Evolutionary conservation across 1,284 basidiomycete genomes (phyloP), one percentile per base, ranked within the genome.

Genomic region (Entoloma clypeatum): DNA sequence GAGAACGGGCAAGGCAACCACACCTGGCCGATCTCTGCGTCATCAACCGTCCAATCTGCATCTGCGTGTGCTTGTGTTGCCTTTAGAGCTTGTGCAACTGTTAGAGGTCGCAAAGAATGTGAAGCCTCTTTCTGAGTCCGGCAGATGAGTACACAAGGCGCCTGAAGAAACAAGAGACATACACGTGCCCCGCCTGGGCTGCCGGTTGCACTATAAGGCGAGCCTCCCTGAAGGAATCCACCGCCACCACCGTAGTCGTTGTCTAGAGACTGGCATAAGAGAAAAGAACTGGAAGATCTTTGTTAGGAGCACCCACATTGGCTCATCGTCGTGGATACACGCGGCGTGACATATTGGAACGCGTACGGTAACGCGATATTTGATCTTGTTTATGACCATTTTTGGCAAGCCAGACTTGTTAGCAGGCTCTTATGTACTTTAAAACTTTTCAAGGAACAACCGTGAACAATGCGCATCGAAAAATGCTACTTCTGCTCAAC

Each of bases 401-500:
- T n/a, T n/a, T n/a, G n/a, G n/a, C n/a, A n/a, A n/a, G n/a, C n/a
- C n/a, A n/a, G n/a, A n/a, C n/a, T n/a, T n/a, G n/a, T n/a, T n/a
- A n/a, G n/a, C n/a, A n/a, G n/a, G n/a, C n/a, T n/a, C n/a, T n/a
- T n/a, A n/a, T n/a, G n/a, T n/a, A n/a, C n/a, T n/a, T n/a, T n/a
- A n/a, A n/a, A n/a, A n/a, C n/a, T n/a, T n/a, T n/a, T n/a, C n/a
- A n/a, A n/a, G n/a, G n/a, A n/a, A n/a, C n/a, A n/a, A n/a, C n/a
- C n/a, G n/a, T n/a, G n/a, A 34, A 27, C 48, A 43, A 91, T 91
- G 88, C 77, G 87, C 58, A 85, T 91, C 48, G 88, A 90, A 67
- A 91, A 90, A 71, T 92, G 87, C 57, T 91, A 91, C 58, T 91
- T 90, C 65, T 98, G 94, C 72, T 95, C 92, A 39, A 86, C 85